Evolutionary conservation across 1,284 basidiomycete species (phyloP).

Genomic region (Puccinia polysora): DNA sequence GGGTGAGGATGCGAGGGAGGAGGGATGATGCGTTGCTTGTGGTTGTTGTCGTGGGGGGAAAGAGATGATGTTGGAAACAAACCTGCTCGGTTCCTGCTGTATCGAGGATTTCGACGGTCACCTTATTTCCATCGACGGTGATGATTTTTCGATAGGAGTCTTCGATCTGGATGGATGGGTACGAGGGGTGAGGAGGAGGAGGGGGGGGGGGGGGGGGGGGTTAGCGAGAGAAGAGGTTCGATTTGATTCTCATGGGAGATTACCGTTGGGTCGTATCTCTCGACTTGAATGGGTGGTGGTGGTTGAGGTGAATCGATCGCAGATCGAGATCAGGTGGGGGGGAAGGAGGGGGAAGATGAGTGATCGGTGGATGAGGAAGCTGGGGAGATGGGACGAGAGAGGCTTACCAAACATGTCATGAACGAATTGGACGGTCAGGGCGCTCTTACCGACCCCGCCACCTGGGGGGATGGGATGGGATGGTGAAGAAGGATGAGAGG

Average conservation of each 20-base stretch:
- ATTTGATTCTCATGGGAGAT: neutral
- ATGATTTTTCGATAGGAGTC: slow-evolving; percentile 54
- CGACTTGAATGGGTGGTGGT: slow-evolving; percentile 18
- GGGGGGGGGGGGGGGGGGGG: slow-evolving; percentile 56
- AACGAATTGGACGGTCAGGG: slow-evolving; percentile 67
- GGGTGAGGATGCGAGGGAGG: too few relatives aligned
- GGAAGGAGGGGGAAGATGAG: neutral
- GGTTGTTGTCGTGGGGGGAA: too few relatives aligned
- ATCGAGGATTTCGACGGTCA: slow-evolving; percentile 73
- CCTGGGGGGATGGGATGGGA: slow-evolving; percentile 43
- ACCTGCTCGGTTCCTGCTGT: slow-evolving; percentile 80
- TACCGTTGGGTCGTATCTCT: slow-evolving; percentile 44
- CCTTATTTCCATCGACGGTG: slow-evolving; percentile 54
- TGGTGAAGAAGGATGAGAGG: neutral
- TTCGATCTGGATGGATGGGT: slow-evolving; percentile 51
- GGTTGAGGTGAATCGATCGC: neutral
- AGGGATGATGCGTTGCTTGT: too few relatives aligned
- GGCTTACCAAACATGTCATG: slow-evolving; percentile 69
- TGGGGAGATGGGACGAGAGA: neutral
- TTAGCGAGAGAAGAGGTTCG: neutral
- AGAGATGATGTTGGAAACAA: neutral
- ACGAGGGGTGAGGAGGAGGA: slow-evolving; percentile 45
- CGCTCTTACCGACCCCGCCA: slow-evolving; percentile 69
- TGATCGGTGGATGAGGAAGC: neutral
- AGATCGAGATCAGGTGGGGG: neutral